Percentiles rank a stretch among this genome's conserved stretches.
Evolutionary conservation across 805 yeast genomes (phyloP).

Genomic region (Metschnikowia lochheadii): DNA sequence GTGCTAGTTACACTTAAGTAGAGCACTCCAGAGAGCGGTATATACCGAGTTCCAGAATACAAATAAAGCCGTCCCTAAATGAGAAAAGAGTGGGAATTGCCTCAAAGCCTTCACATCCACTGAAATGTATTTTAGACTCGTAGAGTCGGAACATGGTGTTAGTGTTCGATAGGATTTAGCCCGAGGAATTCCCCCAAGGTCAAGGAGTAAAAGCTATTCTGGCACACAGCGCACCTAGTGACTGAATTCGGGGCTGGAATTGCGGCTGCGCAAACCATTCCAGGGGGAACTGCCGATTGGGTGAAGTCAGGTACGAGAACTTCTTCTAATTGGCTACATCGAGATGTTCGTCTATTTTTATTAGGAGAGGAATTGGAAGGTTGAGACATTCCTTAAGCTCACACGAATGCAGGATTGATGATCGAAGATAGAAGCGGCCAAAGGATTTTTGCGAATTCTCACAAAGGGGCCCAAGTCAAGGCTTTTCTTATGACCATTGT

Average conservation of each 20-base stretch:
- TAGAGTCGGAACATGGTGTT: background rate
- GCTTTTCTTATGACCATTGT: too few relatives aligned
- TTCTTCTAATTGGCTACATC: too few relatives aligned
- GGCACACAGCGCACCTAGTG: background rate
- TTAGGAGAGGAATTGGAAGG: too few relatives aligned
- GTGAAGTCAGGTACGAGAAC: too few relatives aligned
- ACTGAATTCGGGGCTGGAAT: background rate
- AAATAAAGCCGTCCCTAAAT: background rate
- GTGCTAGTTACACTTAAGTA: background rate
- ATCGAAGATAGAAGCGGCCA: too few relatives aligned
- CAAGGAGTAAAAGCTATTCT: too few relatives aligned
- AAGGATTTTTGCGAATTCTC: too few relatives aligned
- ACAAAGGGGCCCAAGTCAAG: too few relatives aligned
- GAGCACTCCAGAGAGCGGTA: background rate
- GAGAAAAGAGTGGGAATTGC: background rate
- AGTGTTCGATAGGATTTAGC: background rate
- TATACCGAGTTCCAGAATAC: background rate
- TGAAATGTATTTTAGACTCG: background rate
- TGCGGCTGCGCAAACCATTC: background rate
- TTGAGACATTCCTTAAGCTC: too few relatives aligned
- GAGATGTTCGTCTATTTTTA: too few relatives aligned
- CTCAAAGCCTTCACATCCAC: background rate
- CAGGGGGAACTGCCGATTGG: too few relatives aligned
- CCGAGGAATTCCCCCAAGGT: background rate
- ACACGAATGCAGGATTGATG: too few relatives aligned